Base-by-base conservation (phyloP, 1,139 yeast genomes). In the Debaryomycetaceae sp. region DNA sequence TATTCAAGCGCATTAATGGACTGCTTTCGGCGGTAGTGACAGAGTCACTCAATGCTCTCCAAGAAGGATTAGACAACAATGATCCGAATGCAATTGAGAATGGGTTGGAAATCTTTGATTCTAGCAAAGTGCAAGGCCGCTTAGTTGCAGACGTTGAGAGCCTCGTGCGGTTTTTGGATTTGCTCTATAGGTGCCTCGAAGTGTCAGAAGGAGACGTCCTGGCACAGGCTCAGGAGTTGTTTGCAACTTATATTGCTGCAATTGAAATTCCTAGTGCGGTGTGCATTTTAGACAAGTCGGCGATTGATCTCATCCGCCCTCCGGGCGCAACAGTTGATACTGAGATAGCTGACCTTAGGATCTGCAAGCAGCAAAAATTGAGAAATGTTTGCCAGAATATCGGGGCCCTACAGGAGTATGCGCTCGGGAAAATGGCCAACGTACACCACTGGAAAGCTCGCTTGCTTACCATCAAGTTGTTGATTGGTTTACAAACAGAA, bases 1-100 rank as follows among this genome's bases (percentile, higher is more conserved):
- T 85, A 1, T 71, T 83, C 67, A 79, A 76, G 41, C 74, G 85
- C 32, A 58, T 90, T 7, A 65, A 76, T 38, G 86, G 90, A 1
- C 75, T 92, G 1, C 77, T 78, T 34, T 54, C 62, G 25, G 55
- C 68, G 7, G 61, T 77, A 7, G 54, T 77, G 28, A 68, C 49
- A 33, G 53, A 46, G 15, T 55, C 79, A 2, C 60, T 81, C 30
- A 63, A 63, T 18, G 62, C 65, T 13, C 54, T 80, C 30, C 52
- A 63, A 7, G 51, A 53, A 15, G 77, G 85, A 0, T 44, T 87
- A n/a, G 58, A 61, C 1, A 57, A 57, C 3, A 33, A 58, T 14
- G 79, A 78, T 29, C 57, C 55, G 34, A 75, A 76, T 41, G 62
- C 66, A 25, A 69, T 85, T 13, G 77, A 79, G 41, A 80, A 85